These are phyloP conservation scores for Penicillium vulpinum DNA, from an alignment of 2,329 filamentous ascomycete species.

Conservation along the genomic window DNA sequence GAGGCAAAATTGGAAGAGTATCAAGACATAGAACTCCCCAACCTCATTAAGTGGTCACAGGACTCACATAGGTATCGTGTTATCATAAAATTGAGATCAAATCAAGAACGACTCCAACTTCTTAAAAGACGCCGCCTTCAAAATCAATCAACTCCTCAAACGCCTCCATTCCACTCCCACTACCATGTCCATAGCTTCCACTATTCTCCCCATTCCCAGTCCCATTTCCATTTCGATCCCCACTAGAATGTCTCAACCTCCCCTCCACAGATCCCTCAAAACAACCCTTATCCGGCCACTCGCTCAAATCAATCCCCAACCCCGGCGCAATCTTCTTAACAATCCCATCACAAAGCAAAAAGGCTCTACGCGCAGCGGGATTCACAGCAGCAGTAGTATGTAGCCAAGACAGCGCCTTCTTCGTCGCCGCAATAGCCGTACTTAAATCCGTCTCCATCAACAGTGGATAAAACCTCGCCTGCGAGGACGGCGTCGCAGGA, in stretches of 20 bases:
- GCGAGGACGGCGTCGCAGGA: background rate
- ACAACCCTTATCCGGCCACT: constrained; percentile 27
- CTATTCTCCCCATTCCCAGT: background rate
- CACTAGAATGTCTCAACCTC: background rate
- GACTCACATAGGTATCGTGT: background rate
- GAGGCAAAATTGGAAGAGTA: constrained; percentile 29
- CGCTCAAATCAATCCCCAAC: constrained; percentile 32
- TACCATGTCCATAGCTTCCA: background rate
- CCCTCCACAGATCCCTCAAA: constrained; percentile 6
- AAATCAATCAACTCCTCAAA: constrained; percentile 25
- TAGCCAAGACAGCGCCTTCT: constrained; percentile 43
- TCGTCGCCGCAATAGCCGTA: constrained; percentile 29
- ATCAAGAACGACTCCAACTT: no score
- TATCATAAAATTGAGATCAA: background rate
- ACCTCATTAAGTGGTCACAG: no score
- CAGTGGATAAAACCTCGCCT: constrained; percentile 4
- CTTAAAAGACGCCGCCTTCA: constrained; percentile 9
- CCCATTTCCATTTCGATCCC: background rate
- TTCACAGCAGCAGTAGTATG: constrained; percentile 34
- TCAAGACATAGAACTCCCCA: background rate
- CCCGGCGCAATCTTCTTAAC: constrained; percentile 33
- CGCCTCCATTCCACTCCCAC: constrained; percentile 8
- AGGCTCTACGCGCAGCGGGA: constrained; percentile 37
- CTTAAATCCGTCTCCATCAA: constrained; percentile 25
- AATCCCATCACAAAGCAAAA: constrained; percentile 35